Base-by-base conservation (phyloP, 495 filamentous ascomycete genomes). In the Penicillium crystallinum region DNA sequence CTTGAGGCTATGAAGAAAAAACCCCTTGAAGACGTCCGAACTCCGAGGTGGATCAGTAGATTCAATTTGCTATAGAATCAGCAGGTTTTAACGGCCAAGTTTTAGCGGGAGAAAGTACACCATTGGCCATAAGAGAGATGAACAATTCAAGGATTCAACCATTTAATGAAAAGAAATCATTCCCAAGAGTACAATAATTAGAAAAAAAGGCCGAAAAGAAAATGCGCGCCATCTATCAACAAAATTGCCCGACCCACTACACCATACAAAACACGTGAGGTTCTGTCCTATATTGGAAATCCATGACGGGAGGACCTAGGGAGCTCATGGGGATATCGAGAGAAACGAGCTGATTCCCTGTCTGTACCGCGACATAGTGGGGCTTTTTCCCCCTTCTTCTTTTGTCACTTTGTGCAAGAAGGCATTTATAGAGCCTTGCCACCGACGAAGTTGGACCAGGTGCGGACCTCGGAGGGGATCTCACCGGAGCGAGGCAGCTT, bases 371-470 rank as follows among this genome's bases (percentile, higher is more conserved):
- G 45, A 46, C 45, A 46, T 25, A 21, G 30, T 14, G 41, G 42
- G 46, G 46, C 62, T 66, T 61, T 47, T 53, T 44, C 49, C 25
- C 46, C 58, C 66, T 65, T 62, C 33, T 35, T 47, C 21, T 19
- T 21, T 34, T 55, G 48, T 55, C 36, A 43, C 56, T 61, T 55
- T 61, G 49, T 56, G 52, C 51, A 53, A 47, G 39, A 49, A 47
- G 46, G 37, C 39, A 46, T 75, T 79, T 87, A 96, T 80, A 96
- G 76, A 46, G 86, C 85, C 79, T 93, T 95, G 59, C 88, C 86
- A 50, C 91, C 90, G 68, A 91, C 85, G 68, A 96, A 98, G 49
- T 96, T 85, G 59, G 88, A 91, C 93, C 93, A 98, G 63, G 83
- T 82, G 68, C 86, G 83, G 59, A 98, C 95, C 71, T 98, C 93